Base-by-base conservation (phyloP, 306 rosid genomes). In the Cyclanthera cordifolia region DNA sequence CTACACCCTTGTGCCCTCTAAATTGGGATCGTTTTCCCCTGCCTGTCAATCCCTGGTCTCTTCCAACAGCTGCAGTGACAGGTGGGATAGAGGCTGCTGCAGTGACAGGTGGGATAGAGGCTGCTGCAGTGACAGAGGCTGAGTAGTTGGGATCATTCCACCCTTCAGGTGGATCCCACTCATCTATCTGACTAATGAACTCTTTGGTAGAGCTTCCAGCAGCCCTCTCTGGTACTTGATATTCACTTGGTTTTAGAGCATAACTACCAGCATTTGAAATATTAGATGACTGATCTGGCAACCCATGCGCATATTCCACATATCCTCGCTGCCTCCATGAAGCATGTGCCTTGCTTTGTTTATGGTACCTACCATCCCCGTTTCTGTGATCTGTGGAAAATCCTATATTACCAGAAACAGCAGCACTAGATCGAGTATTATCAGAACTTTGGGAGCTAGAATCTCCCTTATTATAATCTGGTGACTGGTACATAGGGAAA, bases 301-400 rank as follows among this genome's bases (percentile, higher is more conserved):
- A 56, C 57, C 80, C 86, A 69, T 82, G 92, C 37, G 61, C 75
- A 53, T 61, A 71, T 64, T 85, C 94, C 10, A 76, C 66, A 25
- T 70, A 53, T 51, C 82, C 94, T 24, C 90, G 81, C 74, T 85
- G 96, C 73, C 56, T 63, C 97, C 95, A 88, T 5, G 94, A 85
- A 51, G 95, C 85, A 55, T 64, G 85, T 1, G 81, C 53, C 78
- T 86, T 90, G 58, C 90, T 95, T 58, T 75, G 93, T 86, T 88
- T 87, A 68, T 77, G 74, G 70, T 83, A 88, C 77, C 80, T 83
- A 28, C 78, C 75, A 79, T 79, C 83, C 76, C 81, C 87, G 73
- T 58, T 81, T 79, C 79, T 83, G 17, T 86, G 74, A 50, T 86
- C 96, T 71, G 69, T 37, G 48, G 85, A 79, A 54, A 75, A 67